phyloP scores from a whole-genome alignment of 2,329 filamentous ascomycete genomes.

The Chaetomium sp. region DNA sequence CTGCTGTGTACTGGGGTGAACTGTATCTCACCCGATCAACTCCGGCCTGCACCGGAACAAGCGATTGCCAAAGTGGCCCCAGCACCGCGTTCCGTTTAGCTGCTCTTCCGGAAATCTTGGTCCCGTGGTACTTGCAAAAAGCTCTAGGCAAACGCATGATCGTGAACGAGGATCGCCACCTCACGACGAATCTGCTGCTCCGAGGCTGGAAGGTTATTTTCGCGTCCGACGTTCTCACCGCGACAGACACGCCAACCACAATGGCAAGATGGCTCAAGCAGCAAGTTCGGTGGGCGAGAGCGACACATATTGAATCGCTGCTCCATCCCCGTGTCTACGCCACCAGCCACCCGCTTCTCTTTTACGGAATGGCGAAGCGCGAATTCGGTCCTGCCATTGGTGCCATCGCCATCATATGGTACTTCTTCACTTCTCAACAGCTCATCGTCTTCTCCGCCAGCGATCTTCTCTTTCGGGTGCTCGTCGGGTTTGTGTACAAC shows the following conservation, averaged over 20 bases:
- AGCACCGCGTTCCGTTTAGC: slow-evolving; percentile 12
- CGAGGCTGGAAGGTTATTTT: slow-evolving; percentile 16
- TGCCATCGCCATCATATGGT: slow-evolving; percentile 12
- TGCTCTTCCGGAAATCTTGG: slow-evolving; percentile 9
- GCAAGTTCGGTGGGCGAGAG: slow-evolving; percentile 15
- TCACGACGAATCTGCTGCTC: slow-evolving; percentile 13
- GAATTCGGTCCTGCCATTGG: slow-evolving; percentile 15
- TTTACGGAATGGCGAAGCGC: slow-evolving; percentile 14
- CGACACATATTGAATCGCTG: slow-evolving; percentile 15
- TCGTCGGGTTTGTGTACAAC: slow-evolving; percentile 11
- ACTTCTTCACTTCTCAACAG: slow-evolving; percentile 9
- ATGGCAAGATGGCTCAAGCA: slow-evolving; percentile 14
- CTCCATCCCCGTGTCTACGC: slow-evolving; percentile 12
- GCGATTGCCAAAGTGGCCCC: slow-evolving; percentile 14
- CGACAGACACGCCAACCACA: slow-evolving; percentile 14
- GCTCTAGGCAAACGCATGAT: slow-evolving; percentile 15
- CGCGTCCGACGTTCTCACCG: slow-evolving; percentile 12
- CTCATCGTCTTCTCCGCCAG: slow-evolving; percentile 4
- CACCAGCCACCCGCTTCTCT: slow-evolving; percentile 9
- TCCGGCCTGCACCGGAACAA: slow-evolving; percentile 10
- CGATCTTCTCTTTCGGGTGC: slow-evolving; percentile 8
- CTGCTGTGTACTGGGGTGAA: slow-evolving; percentile 14
- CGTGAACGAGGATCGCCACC: slow-evolving; percentile 15
- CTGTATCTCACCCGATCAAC: slow-evolving; percentile 16
- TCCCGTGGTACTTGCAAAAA: slow-evolving; percentile 13